Percentiles rank a stretch among this genome's conserved stretches.
Evolutionary conservation across 768 basidiomycete species (phyloP).

Genomic region (Pleurotus platypus): DNA sequence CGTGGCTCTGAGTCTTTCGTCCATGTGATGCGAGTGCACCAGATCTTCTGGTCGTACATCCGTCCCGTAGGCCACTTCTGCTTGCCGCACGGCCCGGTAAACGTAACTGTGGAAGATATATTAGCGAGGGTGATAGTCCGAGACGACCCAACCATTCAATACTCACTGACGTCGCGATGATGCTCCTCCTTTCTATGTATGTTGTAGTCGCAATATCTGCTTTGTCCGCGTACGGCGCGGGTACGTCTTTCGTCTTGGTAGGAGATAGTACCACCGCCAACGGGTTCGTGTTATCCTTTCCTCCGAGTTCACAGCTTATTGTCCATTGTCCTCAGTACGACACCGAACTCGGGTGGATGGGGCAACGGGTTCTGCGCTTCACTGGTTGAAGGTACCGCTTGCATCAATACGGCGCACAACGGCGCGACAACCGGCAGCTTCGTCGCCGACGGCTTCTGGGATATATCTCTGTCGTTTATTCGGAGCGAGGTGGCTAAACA

Average conservation of each 20-base stretch:
- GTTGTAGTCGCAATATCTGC: neutral
- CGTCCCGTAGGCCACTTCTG: no score
- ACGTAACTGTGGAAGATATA: no score
- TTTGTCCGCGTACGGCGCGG: neutral
- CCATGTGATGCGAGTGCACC: no score
- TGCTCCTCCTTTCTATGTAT: neutral
- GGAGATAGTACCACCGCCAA: conserved; percentile 39
- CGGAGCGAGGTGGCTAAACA: conserved; percentile 30
- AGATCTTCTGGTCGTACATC: no score
- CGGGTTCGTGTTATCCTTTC: conserved; percentile 17
- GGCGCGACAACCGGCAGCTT: conserved; percentile 39
- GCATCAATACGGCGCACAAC: conserved; percentile 37
- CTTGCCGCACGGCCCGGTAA: no score
- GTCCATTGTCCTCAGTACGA: conserved; percentile 18
- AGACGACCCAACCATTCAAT: neutral
- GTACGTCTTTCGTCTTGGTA: conserved; percentile 35
- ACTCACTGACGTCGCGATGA: neutral
- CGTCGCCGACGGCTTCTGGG: conserved; percentile 32
- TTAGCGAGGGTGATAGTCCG: no score
- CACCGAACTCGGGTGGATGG: conserved; percentile 36
- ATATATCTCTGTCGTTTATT: conserved; percentile 31
- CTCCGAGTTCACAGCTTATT: neutral
- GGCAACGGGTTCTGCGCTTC: conserved; percentile 39
- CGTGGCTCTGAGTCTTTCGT: no score
- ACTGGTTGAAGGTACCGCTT: conserved; percentile 26